phyloP scores from a whole-genome alignment of 768 basidiomycete genomes.

The Naganishia onofrii region DNA sequence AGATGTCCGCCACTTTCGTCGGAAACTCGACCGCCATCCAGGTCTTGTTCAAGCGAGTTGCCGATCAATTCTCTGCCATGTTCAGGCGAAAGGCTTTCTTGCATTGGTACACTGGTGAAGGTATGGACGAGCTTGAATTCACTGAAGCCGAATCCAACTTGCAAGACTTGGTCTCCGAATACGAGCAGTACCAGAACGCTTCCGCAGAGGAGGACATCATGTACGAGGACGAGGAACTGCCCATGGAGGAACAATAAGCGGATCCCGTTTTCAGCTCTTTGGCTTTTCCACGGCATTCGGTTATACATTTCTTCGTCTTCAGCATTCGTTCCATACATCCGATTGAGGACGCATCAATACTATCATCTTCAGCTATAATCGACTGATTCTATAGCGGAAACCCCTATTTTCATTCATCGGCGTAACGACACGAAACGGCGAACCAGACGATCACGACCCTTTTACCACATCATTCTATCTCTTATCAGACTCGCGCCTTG shows the following conservation, averaged over 20 bases:
- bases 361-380: slow-evolving; percentile 1
- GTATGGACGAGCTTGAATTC: slow-evolving; percentile 83
- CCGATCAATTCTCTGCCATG: slow-evolving; percentile 98
- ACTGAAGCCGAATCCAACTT: slow-evolving; percentile 99
- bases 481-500: background rate
- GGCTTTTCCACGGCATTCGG: background rate
- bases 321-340: background rate
- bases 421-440: slow-evolving; percentile 19
- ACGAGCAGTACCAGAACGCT: slow-evolving; percentile 61
- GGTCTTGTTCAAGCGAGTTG: slow-evolving; percentile 97
- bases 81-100: slow-evolving; percentile 76
- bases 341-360: background rate
- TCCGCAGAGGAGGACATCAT: slow-evolving; percentile 47
- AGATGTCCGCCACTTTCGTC: slow-evolving; percentile 96
- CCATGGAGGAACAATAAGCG: slow-evolving; percentile 40
- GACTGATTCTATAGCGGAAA: background rate
- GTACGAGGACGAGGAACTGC: slow-evolving; percentile 45
- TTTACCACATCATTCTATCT: slow-evolving; percentile 6
- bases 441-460: slow-evolving; percentile 13
- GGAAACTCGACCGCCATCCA: slow-evolving; percentile 97
- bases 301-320: slow-evolving; percentile 5
- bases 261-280: background rate
- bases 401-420: background rate
- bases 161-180: slow-evolving; percentile 97
- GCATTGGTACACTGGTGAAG: slow-evolving; percentile 98